Base-by-base conservation (phyloP, 2,329 filamentous ascomycete genomes). In the Elsinoe australis region DNA sequence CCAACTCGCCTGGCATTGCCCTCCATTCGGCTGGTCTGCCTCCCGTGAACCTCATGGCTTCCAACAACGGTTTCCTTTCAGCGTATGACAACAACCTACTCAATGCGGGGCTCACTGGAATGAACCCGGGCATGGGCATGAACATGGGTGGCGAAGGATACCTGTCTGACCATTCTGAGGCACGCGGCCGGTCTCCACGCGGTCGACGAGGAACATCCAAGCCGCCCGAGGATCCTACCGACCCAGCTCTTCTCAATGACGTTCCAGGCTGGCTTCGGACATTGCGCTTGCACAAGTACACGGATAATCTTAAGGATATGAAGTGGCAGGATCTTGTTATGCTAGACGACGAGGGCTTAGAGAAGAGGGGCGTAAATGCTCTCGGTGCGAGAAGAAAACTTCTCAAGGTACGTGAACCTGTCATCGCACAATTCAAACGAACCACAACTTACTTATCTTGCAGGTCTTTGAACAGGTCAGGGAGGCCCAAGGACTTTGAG, bases 181-280 rank as follows among this genome's bases (percentile, higher is more conserved):
- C 80, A 49, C 85, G 92, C 54, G 92, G 92, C 44, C 82, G 92
- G 49, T 96, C 90, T 51, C 92, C 92, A 50, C 82, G 92, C 58
- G 92, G 92, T 58, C 82, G 92, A 54, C 79, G 92, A 57, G 92
- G 92, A 55, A 95, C 84, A 73, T 95, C 87, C 34, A 98, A 96
- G 76, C 92, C 92, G 22, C 92, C 92, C 38, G 92, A 98, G 73
- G 92, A 98, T 61, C 92, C 92, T 3, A 96, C 90, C 15, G 92
- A 98, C 66, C 84, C 85, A 12, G 81, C 76, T 33, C 77, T 98
- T 52, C 75, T 98, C 58, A 86, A 94, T 68, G 92, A 98, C 62
- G 95, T 98, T 57, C 90, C 92, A 48, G 85, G 82, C 65, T 98
- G 92, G 92, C 78, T 98, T 60, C 82, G 92, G 64, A 95, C 88